Evolutionary conservation across 1,284 basidiomycete genomes (phyloP).

Genomic region (Neotropicomus parvogracilis): DNA sequence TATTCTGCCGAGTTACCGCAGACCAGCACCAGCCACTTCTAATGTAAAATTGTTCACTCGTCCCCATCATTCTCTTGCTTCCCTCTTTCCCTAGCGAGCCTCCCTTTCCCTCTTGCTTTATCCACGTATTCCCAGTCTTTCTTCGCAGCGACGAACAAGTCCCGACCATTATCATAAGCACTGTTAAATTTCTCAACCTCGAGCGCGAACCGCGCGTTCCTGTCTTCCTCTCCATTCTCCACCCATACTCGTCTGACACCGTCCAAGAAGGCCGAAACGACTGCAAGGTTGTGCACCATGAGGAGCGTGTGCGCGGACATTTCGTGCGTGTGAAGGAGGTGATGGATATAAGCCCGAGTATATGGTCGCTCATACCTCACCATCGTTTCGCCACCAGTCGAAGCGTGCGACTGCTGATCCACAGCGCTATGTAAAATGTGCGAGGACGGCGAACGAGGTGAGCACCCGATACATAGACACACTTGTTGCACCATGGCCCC

Average conservation of each 20-base stretch:
- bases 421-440: constrained; percentile 48
- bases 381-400: not conserved
- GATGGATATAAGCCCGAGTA: constrained; percentile 76
- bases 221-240: constrained; percentile 8
- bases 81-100: constrained; percentile 22
- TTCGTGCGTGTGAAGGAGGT: constrained; percentile 80
- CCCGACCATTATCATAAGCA: constrained; percentile 48
- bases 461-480: constrained; percentile 64
- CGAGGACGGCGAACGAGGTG: constrained; percentile 42
- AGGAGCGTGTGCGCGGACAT: constrained; percentile 78
- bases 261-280: constrained; percentile 61
- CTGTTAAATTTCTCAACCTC: constrained; percentile 51
- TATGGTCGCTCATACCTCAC: constrained; percentile 33
- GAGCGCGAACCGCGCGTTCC: constrained; percentile 35
- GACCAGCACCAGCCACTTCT: not conserved
- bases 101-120: constrained; percentile 29
- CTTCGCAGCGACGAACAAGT: constrained; percentile 50
- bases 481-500: constrained; percentile 11
- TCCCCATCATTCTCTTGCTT: constrained; percentile 4
- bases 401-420: constrained; percentile 34
- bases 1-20: too few species aligned
- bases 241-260: constrained; percentile 48
- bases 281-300: constrained; percentile 66
- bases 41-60: not conserved
- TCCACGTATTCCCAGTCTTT: constrained; percentile 61